Conservation (phyloP, 1,284 basidiomycete species). For the Laetiporus sulphureus region DNA sequence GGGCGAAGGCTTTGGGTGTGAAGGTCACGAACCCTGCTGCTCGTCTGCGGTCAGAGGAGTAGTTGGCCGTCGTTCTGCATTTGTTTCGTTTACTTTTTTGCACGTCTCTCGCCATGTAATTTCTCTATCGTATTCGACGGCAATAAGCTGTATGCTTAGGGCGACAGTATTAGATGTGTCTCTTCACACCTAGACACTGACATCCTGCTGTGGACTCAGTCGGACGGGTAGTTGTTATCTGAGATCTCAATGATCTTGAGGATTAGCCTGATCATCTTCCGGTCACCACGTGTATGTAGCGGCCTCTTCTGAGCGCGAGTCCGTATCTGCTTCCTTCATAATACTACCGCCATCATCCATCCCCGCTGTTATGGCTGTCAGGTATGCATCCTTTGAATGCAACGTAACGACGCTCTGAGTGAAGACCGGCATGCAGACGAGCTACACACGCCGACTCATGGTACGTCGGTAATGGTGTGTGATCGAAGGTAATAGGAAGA, state of each 20-base stretch:
- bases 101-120: conserved; percentile 31
- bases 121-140: conserved; percentile 30
- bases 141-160: conserved; percentile 34
- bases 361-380: conserved; percentile 13
- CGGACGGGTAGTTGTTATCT: no score
- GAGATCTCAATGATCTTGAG: no score
- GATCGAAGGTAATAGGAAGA: no score
- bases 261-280: no score
- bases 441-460: conserved; percentile 89
- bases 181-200: no score
- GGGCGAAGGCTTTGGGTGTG: conserved; percentile 85
- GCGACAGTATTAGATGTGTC: no score
- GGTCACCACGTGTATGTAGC: no score
- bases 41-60: conserved; percentile 97
- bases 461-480: conserved; percentile 73
- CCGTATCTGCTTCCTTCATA: no score
- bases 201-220: no score
- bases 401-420: not conserved
- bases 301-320: no score
- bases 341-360: no score
- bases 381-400: conserved; percentile 4
- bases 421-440: conserved; percentile 35
- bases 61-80: conserved; percentile 33
- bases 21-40: conserved; percentile 96
- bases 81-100: conserved; percentile 20